Evolutionary conservation across 2,329 filamentous ascomycete genomes (phyloP).

Genomic region (Ophiostoma ulmi): DNA sequence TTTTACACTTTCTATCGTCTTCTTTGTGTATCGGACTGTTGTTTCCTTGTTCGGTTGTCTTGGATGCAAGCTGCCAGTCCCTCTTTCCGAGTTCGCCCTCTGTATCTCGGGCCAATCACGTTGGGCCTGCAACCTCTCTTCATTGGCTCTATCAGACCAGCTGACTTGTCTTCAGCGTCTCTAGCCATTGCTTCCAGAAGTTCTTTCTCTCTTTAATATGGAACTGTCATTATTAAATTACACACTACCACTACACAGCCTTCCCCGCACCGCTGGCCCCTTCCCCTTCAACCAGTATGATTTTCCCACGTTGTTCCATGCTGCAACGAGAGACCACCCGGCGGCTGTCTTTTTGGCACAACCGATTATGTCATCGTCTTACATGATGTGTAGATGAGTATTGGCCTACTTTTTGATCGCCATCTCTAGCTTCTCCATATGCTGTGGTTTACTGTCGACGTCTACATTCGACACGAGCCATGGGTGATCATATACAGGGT

Average conservation of each 20-base stretch:
- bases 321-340: conserved; percentile 30
- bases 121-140: conserved; percentile 20
- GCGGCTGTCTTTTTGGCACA: conserved; percentile 1
- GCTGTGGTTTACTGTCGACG: neutral
- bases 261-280: conserved; percentile 14
- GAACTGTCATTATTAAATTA: neutral
- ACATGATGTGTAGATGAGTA: neutral
- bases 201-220: neutral
- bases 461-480: conserved; percentile 3
- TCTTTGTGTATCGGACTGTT: conserved; percentile 7
- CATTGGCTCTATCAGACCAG: conserved; percentile 22
- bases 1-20: neutral
- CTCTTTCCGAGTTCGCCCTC: conserved; percentile 3
- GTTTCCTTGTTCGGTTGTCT: neutral
- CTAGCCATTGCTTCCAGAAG: neutral
- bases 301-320: conserved; percentile 40
- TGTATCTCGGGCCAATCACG: conserved; percentile 25
- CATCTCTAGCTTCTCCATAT: neutral
- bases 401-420: neutral
- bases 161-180: neutral
- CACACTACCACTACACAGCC: neutral
- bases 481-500: neutral
- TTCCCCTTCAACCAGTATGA: conserved; percentile 31
- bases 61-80: conserved; percentile 7
- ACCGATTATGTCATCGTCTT: conserved; percentile 19